Percentiles rank a stretch among this genome's conserved stretches.
Conservation (phyloP, 2,329 filamentous ascomycete species). For the Stachybotrys chartarum region DNA sequence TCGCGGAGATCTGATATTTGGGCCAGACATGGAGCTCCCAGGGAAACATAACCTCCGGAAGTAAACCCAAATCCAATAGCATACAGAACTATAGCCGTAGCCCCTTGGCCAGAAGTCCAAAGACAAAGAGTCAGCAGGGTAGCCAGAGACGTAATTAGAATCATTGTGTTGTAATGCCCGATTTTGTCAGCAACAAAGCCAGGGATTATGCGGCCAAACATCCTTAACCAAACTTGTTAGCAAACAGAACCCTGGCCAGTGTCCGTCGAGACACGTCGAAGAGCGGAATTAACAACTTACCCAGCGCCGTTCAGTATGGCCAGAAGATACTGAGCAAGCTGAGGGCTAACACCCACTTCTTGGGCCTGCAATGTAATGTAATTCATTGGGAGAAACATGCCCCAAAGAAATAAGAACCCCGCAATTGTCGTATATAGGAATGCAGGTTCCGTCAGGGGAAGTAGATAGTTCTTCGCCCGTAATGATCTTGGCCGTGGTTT, state of each 20-base stretch:
- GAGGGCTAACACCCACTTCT: too few species aligned
- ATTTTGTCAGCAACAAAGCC: slow-evolving; percentile 14
- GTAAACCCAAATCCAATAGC: slow-evolving; percentile 23
- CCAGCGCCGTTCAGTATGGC: too few species aligned
- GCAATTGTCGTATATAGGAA: too few species aligned
- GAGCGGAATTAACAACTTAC: not conserved
- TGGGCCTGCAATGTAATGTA: too few species aligned
- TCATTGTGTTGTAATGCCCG: slow-evolving; percentile 23
- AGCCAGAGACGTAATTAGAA: slow-evolving; percentile 34
- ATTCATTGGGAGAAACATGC: too few species aligned
- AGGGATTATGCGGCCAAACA: slow-evolving; percentile 14
- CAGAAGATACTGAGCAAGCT: too few species aligned
- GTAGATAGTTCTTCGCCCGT: too few species aligned
- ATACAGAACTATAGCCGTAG: slow-evolving; percentile 5
- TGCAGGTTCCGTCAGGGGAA: too few species aligned
- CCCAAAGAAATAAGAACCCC: too few species aligned
- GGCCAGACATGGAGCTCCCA: slow-evolving; percentile 22
- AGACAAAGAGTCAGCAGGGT: slow-evolving; percentile 20
- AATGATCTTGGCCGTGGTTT: not conserved
- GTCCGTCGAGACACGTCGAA: not conserved
- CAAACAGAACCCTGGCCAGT: too few species aligned
- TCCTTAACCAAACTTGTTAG: slow-evolving; percentile 1
- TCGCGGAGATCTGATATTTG: slow-evolving; percentile 49
- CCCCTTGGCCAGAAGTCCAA: slow-evolving; percentile 23
- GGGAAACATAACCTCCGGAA: slow-evolving; percentile 24